Conservation (phyloP, 768 basidiomycete genomes). For the Dentipellis fragilis region DNA sequence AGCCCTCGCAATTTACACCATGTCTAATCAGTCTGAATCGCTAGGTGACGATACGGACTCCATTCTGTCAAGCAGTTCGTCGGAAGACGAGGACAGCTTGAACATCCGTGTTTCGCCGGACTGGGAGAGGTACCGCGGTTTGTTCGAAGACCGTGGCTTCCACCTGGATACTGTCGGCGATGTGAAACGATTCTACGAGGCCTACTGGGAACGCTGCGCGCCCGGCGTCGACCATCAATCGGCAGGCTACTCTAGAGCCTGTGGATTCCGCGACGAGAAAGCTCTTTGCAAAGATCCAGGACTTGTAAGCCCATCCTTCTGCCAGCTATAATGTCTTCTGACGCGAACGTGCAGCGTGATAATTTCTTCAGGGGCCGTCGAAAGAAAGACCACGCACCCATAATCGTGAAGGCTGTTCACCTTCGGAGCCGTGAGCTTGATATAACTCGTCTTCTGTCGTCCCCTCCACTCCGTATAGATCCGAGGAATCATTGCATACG, state of each 20-base stretch:
- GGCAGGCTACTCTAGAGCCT: slow-evolving; percentile 26
- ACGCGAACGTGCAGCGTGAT: slow-evolving; percentile 39
- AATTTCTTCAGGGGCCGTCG: slow-evolving; percentile 62
- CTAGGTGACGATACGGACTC: not conserved
- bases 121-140: slow-evolving; percentile 46
- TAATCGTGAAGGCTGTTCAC: slow-evolving; percentile 65
- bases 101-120: slow-evolving; percentile 51
- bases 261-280: slow-evolving; percentile 35
- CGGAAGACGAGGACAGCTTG: slow-evolving; percentile 24
- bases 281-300: slow-evolving; percentile 65
- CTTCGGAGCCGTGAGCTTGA: slow-evolving; percentile 51
- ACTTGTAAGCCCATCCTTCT: slow-evolving; percentile 35
- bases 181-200: slow-evolving; percentile 48
- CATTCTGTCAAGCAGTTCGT: slow-evolving; percentile 15
- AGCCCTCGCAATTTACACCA: not conserved
- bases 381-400: slow-evolving; percentile 36
- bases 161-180: slow-evolving; percentile 61
- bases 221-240: slow-evolving; percentile 15
- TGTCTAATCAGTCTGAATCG: not conserved
- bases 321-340: not conserved
- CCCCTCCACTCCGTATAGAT: slow-evolving; percentile 39
- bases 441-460: slow-evolving; percentile 45
- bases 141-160: slow-evolving; percentile 43
- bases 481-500: slow-evolving; percentile 74
- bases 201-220: slow-evolving; percentile 18